phyloP scores from a whole-genome alignment of 1,139 yeast genomes.

The Kodamaea alishanica region DNA sequence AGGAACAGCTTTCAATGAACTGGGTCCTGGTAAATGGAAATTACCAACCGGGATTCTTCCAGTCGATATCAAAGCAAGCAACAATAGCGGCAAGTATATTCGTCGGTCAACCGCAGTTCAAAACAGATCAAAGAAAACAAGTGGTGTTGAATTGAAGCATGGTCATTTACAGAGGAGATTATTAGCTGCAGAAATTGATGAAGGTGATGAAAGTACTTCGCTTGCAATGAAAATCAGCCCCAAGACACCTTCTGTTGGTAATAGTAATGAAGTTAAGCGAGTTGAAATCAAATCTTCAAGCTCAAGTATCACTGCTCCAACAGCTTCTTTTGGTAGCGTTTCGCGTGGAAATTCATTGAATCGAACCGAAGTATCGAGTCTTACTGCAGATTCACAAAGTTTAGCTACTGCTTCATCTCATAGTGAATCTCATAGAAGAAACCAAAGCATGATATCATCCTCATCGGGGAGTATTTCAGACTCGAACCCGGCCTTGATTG shows the following conservation, averaged over 20 bases:
- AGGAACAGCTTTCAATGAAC: slow-evolving; percentile 55
- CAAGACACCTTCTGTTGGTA: slow-evolving; percentile 1
- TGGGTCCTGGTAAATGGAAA: slow-evolving; percentile 55
- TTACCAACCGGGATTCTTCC: slow-evolving; percentile 63
- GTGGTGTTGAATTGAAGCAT: slow-evolving; percentile 66
- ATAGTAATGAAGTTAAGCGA: slow-evolving; percentile 9
- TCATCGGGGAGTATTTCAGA: slow-evolving; percentile 22
- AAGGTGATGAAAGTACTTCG: slow-evolving; percentile 37
- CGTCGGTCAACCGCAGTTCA: slow-evolving; percentile 28
- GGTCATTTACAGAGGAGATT: slow-evolving; percentile 72
- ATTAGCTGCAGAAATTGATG: slow-evolving; percentile 76
- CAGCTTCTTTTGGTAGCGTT: slow-evolving; percentile 12
- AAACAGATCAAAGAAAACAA: slow-evolving; percentile 29
- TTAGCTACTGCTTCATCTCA: slow-evolving; percentile 15
- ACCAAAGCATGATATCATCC: slow-evolving; percentile 21
- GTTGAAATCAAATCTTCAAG: slow-evolving; percentile 20
- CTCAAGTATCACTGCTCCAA: slow-evolving; percentile 19
- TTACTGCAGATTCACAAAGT: slow-evolving; percentile 21
- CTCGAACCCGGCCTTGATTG: slow-evolving; percentile 21
- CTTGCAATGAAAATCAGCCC: slow-evolving; percentile 8
- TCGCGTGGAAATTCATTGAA: slow-evolving; percentile 26
- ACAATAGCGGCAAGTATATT: slow-evolving; percentile 30
- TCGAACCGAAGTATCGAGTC: slow-evolving; percentile 27
- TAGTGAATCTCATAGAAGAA: slow-evolving; percentile 14
- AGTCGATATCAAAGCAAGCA: slow-evolving; percentile 31